These are phyloP conservation scores for Psidium friedrichsthalianum DNA, from an alignment of 345 rosid genomes.

Conservation along the genomic window DNA sequence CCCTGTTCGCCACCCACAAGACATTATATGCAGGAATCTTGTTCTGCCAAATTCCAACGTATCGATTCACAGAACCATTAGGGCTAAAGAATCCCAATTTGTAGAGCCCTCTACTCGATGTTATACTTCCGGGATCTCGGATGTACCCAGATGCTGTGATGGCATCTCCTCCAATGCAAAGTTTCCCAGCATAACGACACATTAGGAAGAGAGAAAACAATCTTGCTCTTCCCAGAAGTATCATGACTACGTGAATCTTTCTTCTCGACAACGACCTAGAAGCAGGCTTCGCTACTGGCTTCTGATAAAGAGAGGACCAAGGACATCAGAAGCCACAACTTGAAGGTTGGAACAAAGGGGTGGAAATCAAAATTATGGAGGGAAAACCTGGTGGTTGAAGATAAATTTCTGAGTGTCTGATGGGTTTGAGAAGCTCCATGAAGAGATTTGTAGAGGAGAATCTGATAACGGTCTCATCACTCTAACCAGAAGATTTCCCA, in stretches of 20 bases:
- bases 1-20: constrained; percentile 48
- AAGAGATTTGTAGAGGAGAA: background rate
- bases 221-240: background rate
- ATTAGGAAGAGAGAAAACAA: background rate
- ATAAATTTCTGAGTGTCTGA: background rate
- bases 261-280: background rate
- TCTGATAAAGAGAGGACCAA: too few species aligned
- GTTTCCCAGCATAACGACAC: background rate
- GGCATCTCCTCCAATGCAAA: constrained; percentile 16
- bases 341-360: background rate
- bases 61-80: too few species aligned
- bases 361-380: background rate
- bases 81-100: constrained; percentile 50
- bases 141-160: constrained; percentile 17
- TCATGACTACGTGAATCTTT: background rate
- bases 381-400: background rate
- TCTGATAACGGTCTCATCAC: background rate
- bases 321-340: too few species aligned
- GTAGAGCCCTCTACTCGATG: constrained; percentile 16
- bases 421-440: background rate
- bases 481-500: background rate
- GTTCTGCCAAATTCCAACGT: constrained; percentile 44
- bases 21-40: constrained; percentile 6
- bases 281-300: background rate
- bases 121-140: constrained; percentile 26